Base-by-base conservation (phyloP, 306 rosid genomes). In the Trifolium fragiferum region DNA sequence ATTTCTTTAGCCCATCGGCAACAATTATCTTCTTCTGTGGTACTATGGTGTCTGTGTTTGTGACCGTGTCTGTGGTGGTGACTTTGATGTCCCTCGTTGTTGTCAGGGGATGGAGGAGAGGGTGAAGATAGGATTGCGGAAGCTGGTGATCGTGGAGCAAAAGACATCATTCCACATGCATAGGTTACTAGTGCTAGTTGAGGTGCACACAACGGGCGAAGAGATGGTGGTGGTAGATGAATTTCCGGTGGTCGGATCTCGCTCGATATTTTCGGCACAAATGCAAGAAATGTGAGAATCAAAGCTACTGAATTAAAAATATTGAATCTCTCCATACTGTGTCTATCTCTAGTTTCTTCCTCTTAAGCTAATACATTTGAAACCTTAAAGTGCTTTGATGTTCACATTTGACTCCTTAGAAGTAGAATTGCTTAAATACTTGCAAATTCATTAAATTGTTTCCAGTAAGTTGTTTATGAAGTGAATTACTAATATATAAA, bases 1-100 rank as follows among this genome's bases (percentile, higher is more conserved):
- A 94, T 73, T 73, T 83, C 86, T 57, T 11, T 76, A 10, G 77
- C 82, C 98, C 98, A 94, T 66, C 84, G 67, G 76, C 98, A 94
- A 58, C 98, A 94, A 37, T 83, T 71, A 0, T 87, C 93, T 60
- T 82, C 93, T 27, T 64, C 81, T 13, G 74, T 3, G 0, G 74
- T 50, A 4, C 1, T 3, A 5, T 4, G 63, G 5, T 10, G 76
- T 35, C 32, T 1, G 3, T 32, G 75, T 18, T 57, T 25, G 16
- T 47, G 60, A 16, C 54, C 69, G 7, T 73, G 90, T 0, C 67
- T 0, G 6, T 61, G 86, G 38, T 43, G 88, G 38, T 27, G 15
- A 38, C 40, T 55, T 1, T 10, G 13, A 1, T 76, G 63, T 20
- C 64, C 82, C 20, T 71, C 67, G 1, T 65, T 37, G 4, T 54